A percentile compares a stretch with the other conserved stretches of the same genome.
These are phyloP conservation scores for Priceomyces melissophilus DNA, from an alignment of 805 yeast species.

Conservation along the genomic window DNA sequence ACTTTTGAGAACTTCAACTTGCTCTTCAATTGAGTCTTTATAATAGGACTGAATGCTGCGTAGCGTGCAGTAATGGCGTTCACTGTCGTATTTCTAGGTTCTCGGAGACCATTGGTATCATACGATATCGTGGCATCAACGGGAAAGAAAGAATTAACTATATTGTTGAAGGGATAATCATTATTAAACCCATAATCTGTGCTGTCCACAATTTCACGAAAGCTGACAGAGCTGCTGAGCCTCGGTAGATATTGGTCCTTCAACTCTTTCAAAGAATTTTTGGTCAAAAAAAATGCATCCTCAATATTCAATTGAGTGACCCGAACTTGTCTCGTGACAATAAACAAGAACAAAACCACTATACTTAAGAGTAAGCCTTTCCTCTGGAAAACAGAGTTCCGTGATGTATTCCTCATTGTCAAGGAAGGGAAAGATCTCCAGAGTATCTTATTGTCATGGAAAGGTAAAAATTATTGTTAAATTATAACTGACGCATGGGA, in stretches of 20 bases:
- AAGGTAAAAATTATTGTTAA: not conserved
- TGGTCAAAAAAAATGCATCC: slow-evolving; percentile 25
- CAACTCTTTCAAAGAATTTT: slow-evolving; percentile 21
- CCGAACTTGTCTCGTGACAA: not conserved
- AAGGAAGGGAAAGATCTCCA: not conserved
- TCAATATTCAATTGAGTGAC: slow-evolving; percentile 14
- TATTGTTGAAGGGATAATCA: slow-evolving; percentile 31
- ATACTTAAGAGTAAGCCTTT: not conserved
- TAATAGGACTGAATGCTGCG: slow-evolving; percentile 40
- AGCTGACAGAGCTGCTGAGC: too few species aligned
- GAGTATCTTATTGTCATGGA: not conserved
- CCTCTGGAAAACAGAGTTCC: not conserved
- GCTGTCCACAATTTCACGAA: too few species aligned
- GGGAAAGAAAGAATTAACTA: slow-evolving; percentile 41
- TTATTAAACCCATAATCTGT: slow-evolving; percentile 10
- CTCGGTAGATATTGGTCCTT: slow-evolving; percentile 12
- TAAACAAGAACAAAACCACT: slow-evolving; percentile 7
- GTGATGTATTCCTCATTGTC: not conserved
- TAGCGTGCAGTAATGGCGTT: slow-evolving; percentile 30
- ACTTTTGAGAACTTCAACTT: slow-evolving; percentile 23
- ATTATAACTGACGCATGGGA: too few species aligned
- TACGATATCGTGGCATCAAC: slow-evolving; percentile 33
- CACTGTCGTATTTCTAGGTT: slow-evolving; percentile 10
- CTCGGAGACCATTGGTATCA: slow-evolving; percentile 18
- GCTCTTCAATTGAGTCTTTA: slow-evolving; percentile 21